A percentile compares a stretch with the other conserved stretches of the same genome.
These are phyloP conservation scores for Geranomyces michiganensis DNA, from an alignment of 192 early-diverging fungal genomes.

Conservation along the genomic window DNA sequence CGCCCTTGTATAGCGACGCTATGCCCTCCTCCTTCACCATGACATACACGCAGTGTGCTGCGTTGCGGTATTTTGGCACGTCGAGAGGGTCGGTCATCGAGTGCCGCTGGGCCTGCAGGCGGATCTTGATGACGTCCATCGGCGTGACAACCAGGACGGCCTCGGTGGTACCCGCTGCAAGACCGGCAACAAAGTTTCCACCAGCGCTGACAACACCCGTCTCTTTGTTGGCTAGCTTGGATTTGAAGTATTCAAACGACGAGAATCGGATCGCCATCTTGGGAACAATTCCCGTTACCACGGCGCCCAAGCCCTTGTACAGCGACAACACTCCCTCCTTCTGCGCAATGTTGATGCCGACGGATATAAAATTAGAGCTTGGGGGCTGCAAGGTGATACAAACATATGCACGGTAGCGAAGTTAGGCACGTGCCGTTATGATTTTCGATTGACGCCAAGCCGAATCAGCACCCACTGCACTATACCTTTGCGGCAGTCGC, in stretches of 20 bases:
- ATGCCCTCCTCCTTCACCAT: constrained; percentile 92
- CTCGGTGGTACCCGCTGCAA: constrained; percentile 91
- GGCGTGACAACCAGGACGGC: constrained; percentile 94
- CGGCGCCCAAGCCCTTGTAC: constrained; percentile 97
- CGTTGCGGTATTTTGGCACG: constrained; percentile 95
- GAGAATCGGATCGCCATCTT: constrained; percentile 99
- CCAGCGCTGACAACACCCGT: constrained; percentile 64
- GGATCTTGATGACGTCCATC: constrained; percentile 99
- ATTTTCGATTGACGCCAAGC: too few species aligned
- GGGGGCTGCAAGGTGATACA: constrained; percentile 29
- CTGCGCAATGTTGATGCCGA: constrained; percentile 81
- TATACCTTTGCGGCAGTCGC: constrained; percentile 58
- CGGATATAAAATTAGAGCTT: constrained; percentile 70
- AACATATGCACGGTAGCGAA: too few species aligned
- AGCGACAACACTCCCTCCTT: constrained; percentile 87
- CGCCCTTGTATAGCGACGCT: constrained; percentile 89
- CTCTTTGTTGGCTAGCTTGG: constrained; percentile 64
- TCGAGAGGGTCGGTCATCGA: constrained; percentile 96
- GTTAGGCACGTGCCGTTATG: too few species aligned
- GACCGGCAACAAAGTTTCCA: constrained; percentile 81
- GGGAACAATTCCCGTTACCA: constrained; percentile 94
- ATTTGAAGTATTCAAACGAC: constrained; percentile 94
- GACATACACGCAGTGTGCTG: constrained; percentile 85
- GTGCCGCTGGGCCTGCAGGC: constrained; percentile 93
- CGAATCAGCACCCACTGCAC: too few species aligned